Base-by-base conservation (phyloP, 2,329 filamentous ascomycete species). In the Fusarium cicatricum region DNA sequence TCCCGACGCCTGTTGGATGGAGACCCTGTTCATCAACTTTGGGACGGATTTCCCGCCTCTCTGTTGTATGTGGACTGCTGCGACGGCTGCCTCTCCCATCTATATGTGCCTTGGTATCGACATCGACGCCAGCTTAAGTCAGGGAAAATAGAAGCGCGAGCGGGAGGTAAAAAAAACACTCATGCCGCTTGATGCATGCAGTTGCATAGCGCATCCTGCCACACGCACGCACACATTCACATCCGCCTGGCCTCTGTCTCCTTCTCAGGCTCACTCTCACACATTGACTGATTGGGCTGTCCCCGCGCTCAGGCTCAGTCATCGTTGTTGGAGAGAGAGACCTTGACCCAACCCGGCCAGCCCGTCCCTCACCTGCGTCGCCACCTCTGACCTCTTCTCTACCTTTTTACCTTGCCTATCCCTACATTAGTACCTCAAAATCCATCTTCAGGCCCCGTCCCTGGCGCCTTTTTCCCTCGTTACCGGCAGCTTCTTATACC, bases 401-500 rank as follows among this genome's bases (percentile, higher is more conserved):
- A 44, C 59, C 54, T 62, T 15, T 31, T 17, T 14, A 32, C 33
- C 33, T 36, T 16, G 5, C 15, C 33, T 10, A 26, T 26, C 23
- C 23, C 46, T 57, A 39, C 58, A 56, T 58, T 57, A 60, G 63
- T 62, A 62, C 64, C 61, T 66, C 53, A 56, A 66, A 56, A 66
- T 66, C 61, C 57, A 62, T 62, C 58, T 54, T 66, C 58, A 54
- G 60, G 62, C 54, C 65, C 60, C 51, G 51, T 57, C 60, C 52
- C 62, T 55, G 28, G 58, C 52, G 54, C 55, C 53, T 40, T 62
- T 67, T 63, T 60, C 37, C 59, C 51, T 61, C 61, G 54, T 51
- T 59, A 54, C 63, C 63, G 62, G 56, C 59, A 65, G 59, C 66
- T 67, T 68, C 66, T 68, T 67, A 68, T 68, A 68, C 63, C 64